Evolutionary conservation across 208 protist species (phyloP).

Genomic region (Leishmania arabica): DNA sequence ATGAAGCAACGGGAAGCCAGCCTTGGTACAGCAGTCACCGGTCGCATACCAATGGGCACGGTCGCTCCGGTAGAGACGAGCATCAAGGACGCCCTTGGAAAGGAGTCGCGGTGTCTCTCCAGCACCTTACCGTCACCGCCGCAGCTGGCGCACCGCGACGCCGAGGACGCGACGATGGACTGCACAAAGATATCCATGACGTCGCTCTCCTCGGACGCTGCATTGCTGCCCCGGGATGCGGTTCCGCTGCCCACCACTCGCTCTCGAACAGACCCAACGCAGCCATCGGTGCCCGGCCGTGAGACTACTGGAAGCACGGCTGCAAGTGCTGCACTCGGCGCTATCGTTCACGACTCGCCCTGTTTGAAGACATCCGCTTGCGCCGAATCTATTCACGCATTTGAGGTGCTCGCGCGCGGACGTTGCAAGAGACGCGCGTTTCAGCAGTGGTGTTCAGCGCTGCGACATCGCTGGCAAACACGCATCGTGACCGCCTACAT

Average conservation of each 20-base stretch:
- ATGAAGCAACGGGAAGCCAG: not conserved
- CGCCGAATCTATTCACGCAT: not conserved
- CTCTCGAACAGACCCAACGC: not conserved
- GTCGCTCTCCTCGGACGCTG: conserved; percentile 14
- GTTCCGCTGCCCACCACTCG: conserved; percentile 16
- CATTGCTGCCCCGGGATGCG: conserved; percentile 13
- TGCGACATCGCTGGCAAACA: conserved; percentile 35
- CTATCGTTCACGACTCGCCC: not conserved
- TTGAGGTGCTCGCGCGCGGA: not conserved
- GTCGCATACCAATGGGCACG: conserved; percentile 11
- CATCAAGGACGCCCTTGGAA: conserved; percentile 14
- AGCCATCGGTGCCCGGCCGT: not conserved
- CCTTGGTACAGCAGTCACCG: not conserved
- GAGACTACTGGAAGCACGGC: not conserved
- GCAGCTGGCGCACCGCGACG: not conserved
- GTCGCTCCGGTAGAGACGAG: not conserved
- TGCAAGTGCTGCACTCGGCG: not conserved
- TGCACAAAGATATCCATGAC: conserved; percentile 11
- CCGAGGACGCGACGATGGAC: not conserved
- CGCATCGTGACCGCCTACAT: conserved; percentile 27
- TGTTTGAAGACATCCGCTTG: not conserved
- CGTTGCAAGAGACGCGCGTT: conserved; percentile 7
- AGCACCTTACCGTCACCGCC: not conserved
- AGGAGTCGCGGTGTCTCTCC: not conserved
- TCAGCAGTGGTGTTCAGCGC: conserved; percentile 29